These are phyloP conservation scores for Ramaria sp. DNA, from an alignment of 768 basidiomycete genomes.

Conservation along the genomic window DNA sequence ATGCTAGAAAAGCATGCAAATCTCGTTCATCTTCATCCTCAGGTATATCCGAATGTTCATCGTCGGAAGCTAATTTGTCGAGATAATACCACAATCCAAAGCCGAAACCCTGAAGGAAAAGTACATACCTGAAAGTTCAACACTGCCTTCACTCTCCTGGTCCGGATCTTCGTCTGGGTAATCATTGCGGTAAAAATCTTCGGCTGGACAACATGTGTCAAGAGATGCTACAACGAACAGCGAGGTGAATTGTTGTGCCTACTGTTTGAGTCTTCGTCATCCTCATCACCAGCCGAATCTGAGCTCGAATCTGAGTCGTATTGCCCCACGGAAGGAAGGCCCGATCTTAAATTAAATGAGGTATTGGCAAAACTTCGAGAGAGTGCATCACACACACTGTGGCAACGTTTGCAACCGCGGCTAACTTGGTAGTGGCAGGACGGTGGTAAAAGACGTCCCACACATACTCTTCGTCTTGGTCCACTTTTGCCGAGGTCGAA, in stretches of 20 bases:
- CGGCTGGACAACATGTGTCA: constrained; percentile 32
- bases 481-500: not conserved
- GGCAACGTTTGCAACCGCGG: constrained; percentile 42
- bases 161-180: constrained; percentile 61
- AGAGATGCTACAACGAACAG: not conserved
- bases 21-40: constrained; percentile 7
- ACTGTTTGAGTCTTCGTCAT: constrained; percentile 83
- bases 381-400: constrained; percentile 42
- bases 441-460: constrained; percentile 79
- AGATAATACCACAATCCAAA: not conserved
- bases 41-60: constrained; percentile 2
- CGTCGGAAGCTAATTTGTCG: not conserved
- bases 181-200: constrained; percentile 79
- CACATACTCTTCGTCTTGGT: constrained; percentile 50
- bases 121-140: constrained; percentile 9
- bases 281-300: constrained; percentile 55
- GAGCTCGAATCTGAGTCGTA: constrained; percentile 44
- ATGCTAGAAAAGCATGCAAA: not conserved
- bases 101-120: not conserved
- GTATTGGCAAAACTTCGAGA: constrained; percentile 26
- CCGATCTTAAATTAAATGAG: not conserved
- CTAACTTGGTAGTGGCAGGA: constrained; percentile 52
- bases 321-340: not conserved
- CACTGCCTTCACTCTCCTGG: constrained; percentile 28
- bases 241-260: constrained; percentile 8